Evolutionary conservation across 306 rosid genomes (phyloP).

Genomic region (Nissolia schottii): DNA sequence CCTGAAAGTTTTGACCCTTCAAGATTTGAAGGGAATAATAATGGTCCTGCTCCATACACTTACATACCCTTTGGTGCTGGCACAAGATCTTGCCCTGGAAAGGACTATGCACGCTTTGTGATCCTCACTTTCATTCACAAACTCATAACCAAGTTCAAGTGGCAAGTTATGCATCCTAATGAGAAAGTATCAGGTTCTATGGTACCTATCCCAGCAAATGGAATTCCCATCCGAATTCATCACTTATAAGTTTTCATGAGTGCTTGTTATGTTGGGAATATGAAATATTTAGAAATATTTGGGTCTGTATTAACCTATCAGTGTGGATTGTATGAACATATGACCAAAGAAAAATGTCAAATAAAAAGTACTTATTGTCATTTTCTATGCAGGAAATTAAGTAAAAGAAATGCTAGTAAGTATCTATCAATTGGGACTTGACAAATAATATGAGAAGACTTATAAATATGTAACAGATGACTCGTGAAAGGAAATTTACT

Average conservation of each 20-base stretch:
- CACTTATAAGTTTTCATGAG: background rate
- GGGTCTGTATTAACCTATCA: background rate
- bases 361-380: background rate
- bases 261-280: background rate
- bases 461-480: background rate
- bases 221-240: conserved; percentile 27
- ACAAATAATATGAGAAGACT: background rate
- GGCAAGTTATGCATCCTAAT: conserved; percentile 23
- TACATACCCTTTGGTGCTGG: conserved; percentile 41
- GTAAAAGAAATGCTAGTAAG: background rate
- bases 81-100: conserved; percentile 37
- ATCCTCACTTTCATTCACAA: conserved; percentile 34
- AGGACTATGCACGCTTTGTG: conserved; percentile 24
- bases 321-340: background rate
- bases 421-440: background rate
- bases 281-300: background rate
- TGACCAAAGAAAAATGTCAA: background rate
- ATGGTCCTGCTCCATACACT: conserved; percentile 25
- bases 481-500: background rate
- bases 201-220: conserved; percentile 21
- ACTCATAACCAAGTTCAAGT: conserved; percentile 32
- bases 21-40: conserved; percentile 31
- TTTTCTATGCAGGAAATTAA: background rate
- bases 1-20: conserved; percentile 43
- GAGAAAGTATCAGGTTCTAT: conserved; percentile 20